Percentiles rank a stretch among this genome's conserved stretches.
These are phyloP conservation scores for Fusarium mexicanum DNA, from an alignment of 2,329 filamentous ascomycete genomes.

Conservation along the genomic window DNA sequence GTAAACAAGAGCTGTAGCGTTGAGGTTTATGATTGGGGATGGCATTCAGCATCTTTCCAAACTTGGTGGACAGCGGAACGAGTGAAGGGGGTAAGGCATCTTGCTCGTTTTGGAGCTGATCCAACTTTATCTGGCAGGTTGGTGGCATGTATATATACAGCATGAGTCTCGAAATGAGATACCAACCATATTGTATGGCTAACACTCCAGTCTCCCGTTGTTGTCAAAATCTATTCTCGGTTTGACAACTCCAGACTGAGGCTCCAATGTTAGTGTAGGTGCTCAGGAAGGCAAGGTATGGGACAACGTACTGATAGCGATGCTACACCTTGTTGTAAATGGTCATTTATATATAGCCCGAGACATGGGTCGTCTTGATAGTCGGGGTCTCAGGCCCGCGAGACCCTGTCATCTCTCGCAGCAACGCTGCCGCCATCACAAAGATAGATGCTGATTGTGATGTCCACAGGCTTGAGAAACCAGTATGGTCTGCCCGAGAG, in stretches of 20 bases:
- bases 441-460: background rate
- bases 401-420: background rate
- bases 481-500: background rate
- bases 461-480: background rate
- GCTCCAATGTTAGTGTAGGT: background rate
- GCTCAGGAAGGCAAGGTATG: background rate
- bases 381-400: background rate
- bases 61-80: background rate
- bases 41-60: background rate
- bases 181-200: background rate
- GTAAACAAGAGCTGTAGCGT: too few species aligned
- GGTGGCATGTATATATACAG: background rate
- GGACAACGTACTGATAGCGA: background rate
- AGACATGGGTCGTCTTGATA: too few species aligned
- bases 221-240: fast-evolving
- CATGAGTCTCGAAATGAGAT: background rate
- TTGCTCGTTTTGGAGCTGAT: background rate
- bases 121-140: background rate
- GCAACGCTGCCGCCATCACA: background rate
- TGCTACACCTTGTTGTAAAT: background rate
- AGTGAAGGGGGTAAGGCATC: background rate
- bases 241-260: background rate
- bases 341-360: background rate
- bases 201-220: background rate
- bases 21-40: background rate